Base-by-base conservation (phyloP, 805 yeast genomes). In the Teunomyces kruisii region DNA sequence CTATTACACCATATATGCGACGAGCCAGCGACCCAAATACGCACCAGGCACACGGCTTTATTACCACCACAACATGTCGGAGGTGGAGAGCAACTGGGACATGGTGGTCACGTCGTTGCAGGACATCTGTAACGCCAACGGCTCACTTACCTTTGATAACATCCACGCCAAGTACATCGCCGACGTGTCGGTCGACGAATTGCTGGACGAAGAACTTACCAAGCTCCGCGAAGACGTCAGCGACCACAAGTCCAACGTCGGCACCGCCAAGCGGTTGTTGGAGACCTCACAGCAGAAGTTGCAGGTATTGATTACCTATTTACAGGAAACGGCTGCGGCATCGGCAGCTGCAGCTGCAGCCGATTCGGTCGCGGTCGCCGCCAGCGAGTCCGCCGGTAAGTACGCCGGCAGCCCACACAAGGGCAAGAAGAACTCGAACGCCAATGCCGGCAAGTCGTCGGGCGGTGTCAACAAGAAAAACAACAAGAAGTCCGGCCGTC, bases 81-180 rank as follows among this genome's bases (percentile, higher is more conserved):
- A 56, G 44, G 75, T 78, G 72, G 84, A 79, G 19, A 81, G 84
- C 1, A 75, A 79, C 53, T 85, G 92, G 92, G 86, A 82, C 53
- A 75, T 78, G 26, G 83, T 83, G 5, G 68, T 81, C 2, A 74
- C 88, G 6, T 81, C 86, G 1, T 65, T 85, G 14, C 90, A 84
- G 58, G 90, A 84, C 53, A 73, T 83, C 9, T 81, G 81, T 60
- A 83, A 79, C 50, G 72, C 80, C 22, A 83, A 83, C 54, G 87
- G 81, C 52, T 69, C 76, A 10, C 58, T 70, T 4, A 61, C 76
- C 2, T 77, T 84, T 45, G 84, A 82, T 49, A 57, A 62, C 35
- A 49, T 59, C n/a, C 59, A 63, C 49, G 52, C 52, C 6, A 55
- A 64, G 52, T 47, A 61, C 45, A 35, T 32, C 35, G 22, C 22